Evolutionary conservation across 2,329 filamentous ascomycete species (phyloP), one percentile per base, ranked within the genome.

Genomic region (Colletotrichum destructivum): DNA sequence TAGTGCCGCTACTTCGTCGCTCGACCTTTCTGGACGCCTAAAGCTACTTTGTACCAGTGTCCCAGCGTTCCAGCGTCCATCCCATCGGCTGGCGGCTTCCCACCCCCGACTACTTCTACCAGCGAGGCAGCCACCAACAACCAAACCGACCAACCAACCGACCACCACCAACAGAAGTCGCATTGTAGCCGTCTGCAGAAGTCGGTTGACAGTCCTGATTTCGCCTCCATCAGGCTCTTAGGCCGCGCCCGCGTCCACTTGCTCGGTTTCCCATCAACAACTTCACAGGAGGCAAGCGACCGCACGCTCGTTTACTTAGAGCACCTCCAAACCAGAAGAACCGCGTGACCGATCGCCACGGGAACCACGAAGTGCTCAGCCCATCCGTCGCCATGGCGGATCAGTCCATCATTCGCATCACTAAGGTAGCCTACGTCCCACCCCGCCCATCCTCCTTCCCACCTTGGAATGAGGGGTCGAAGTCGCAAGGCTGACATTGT

Each of bases 391-490:
- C 74, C 77, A 94, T 94, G 92, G 90, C 92, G 73, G 94, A 96
- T 82, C 94, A 97, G 82, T 94, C 93, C 71, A 94, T 97, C 77
- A 91, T 97, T 76, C 93, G 94, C 75, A 96, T 97, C 82, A 93
- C 93, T 74, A 93, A 94, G 85, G 93, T 94, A 85, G 76, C 86
- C 82, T 69, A 35, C 26, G 52, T 71, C 74, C 68, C 56, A 63
- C 69, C 73, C 47, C 68, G 40, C 51, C 54, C 44, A 21, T 54
- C 21, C 13, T 42, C 54, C 21, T 16, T 42, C 54, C 47, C 26
- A 56, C 21, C 54, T 35, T 16, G 38, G 60, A 60, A 54, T 55
- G 65, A 61, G 54, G 65, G 54, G 60, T 64, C 7, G 52, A 16
- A 61, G 55, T 56, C 40, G 21, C 38, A 55, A 71, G 51, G 70